phyloP scores from a whole-genome alignment of 495 filamentous ascomycete species.

The Glonium stellatum region DNA sequence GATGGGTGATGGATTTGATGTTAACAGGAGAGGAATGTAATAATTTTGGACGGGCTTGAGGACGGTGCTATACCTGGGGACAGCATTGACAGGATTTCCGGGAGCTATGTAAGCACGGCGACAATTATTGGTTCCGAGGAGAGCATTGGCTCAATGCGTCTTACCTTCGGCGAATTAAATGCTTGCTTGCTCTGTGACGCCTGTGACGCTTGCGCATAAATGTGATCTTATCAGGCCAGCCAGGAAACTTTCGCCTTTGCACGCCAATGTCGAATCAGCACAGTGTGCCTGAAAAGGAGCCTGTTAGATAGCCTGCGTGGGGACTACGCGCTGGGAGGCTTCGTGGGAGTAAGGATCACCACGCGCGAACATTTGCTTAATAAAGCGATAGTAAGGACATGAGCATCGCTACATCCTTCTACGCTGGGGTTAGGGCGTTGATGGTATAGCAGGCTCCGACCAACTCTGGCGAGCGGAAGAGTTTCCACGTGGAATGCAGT shows the following conservation, averaged over 20 bases:
- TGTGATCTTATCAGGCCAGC: not conserved
- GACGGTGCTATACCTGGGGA: too few relatives aligned
- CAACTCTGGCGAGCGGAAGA: too few relatives aligned
- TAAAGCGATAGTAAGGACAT: not conserved
- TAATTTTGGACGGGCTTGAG: too few relatives aligned
- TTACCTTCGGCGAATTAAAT: not conserved
- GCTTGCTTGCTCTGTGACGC: not conserved
- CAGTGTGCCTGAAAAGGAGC: not conserved
- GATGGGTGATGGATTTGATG: not conserved
- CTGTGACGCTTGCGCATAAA: not conserved
- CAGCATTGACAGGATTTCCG: not conserved
- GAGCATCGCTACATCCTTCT: not conserved
- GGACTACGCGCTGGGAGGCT: not conserved
- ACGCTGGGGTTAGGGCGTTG: not conserved
- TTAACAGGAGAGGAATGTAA: too few relatives aligned
- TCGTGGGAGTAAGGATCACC: too few relatives aligned
- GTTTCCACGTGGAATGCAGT: too few relatives aligned
- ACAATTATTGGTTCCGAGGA: not conserved
- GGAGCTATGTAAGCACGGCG: not conserved
- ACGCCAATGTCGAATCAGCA: not conserved
- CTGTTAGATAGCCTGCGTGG: not conserved
- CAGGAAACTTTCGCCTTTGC: too few relatives aligned
- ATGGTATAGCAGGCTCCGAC: too few relatives aligned
- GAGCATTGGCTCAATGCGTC: not conserved
- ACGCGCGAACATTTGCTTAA: not conserved